Evolutionary conservation across 192 early-diverging fungal species (phyloP), one percentile per base, ranked within the genome.

Genomic region (Coemansia sp.): DNA sequence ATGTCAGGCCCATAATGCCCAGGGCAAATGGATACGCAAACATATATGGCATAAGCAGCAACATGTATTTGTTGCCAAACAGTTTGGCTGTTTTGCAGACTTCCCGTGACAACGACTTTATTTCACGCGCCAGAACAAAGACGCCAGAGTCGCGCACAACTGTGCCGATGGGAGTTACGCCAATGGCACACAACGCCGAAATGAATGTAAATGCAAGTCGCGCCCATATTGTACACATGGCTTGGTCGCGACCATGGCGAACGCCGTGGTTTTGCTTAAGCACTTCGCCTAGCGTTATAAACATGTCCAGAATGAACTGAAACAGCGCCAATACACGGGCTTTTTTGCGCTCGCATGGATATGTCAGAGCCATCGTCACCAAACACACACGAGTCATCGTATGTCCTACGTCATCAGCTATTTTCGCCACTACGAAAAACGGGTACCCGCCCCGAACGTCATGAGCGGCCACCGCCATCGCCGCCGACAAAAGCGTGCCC

Each of bases 121-220:
- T 51, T 19, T 49, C 38, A 15, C 48, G 45, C 2, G 68, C 68
- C 37, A 70, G 56, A 2, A 70, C 62, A 56, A 63, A 70, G 5
- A 70, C 62, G 6, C 68, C 68, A 5, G 61, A 58, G 39, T 70
- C 68, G 11, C 68, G 61, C n/a, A 70, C 57, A 10, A 70, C 68
- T 2, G 23, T 11, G 27, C 25, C 35, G 1, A 54, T 51, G 22
- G 68, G 62, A 19, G 37, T 39, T 10, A 70, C 37, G 6, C 52
- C n/a, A 15, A 51, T 21, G 6, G 56, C 35, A 11, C 60, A 50
- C 19, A 54, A 5, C 0, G 62, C 53, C 7, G 50, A 56, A 0
- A 47, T 14, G 8, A 35, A 23, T 0, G 35, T 49, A 21, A 61
- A 56, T 9, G 39, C 55, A 21, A 70, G 12, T 14, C 60, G 45